Evolutionary conservation across 306 rosid genomes (phyloP).

Genomic region (Quercus suber): DNA sequence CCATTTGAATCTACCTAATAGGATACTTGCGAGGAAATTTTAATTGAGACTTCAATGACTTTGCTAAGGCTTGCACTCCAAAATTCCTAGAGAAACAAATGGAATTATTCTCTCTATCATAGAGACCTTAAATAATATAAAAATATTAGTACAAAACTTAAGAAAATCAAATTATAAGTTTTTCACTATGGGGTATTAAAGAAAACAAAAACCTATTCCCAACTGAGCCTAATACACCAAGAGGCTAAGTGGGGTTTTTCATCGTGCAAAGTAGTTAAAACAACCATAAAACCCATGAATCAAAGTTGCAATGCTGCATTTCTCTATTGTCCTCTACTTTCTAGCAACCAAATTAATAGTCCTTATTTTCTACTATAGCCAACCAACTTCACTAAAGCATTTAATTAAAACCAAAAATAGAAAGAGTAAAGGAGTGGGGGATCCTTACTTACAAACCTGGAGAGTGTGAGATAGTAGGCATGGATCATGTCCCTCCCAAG

Average conservation of each 20-base stretch:
- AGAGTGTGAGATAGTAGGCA: conserved; percentile 23
- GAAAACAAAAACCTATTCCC: background rate
- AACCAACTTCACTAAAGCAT: too few relatives aligned
- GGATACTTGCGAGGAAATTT: conserved; percentile 24
- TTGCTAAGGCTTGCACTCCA: background rate
- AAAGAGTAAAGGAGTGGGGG: background rate
- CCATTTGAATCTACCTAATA: conserved; percentile 36
- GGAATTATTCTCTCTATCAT: background rate
- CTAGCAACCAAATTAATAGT: too few relatives aligned
- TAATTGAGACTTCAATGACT: conserved; percentile 24
- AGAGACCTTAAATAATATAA: too few relatives aligned
- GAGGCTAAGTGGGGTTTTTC: too few relatives aligned
- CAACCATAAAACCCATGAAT: too few relatives aligned
- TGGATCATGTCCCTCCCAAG: conserved; percentile 23
- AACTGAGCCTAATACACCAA: background rate
- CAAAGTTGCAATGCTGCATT: too few relatives aligned
- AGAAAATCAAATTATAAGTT: background rate
- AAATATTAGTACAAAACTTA: too few relatives aligned
- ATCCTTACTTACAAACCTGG: conserved; percentile 50
- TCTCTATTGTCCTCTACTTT: too few relatives aligned
- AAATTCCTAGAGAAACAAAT: conserved; percentile 27
- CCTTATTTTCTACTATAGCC: too few relatives aligned
- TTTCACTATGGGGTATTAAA: too few relatives aligned
- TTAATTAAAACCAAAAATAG: too few relatives aligned
- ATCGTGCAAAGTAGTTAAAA: too few relatives aligned